Evolutionary conservation across 2,329 filamentous ascomycete species (phyloP).

Genomic region (Magnaporthiopsis rhizophila): DNA sequence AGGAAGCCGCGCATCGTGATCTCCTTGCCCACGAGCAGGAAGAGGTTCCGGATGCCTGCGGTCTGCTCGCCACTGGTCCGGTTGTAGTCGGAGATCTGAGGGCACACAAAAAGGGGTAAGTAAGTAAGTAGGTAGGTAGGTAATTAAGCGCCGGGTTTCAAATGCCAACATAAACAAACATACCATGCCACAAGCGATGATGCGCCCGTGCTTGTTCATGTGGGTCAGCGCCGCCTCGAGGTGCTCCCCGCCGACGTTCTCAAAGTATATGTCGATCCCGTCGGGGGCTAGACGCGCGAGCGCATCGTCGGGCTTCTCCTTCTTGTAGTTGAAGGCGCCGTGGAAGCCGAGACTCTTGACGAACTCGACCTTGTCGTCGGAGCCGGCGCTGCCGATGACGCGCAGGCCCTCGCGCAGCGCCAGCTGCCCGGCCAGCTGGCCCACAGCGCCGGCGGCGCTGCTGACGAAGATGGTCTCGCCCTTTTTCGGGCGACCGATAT

Average conservation of each 20-base stretch:
- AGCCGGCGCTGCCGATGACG: constrained; percentile 74
- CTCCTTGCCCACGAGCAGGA: constrained; percentile 58
- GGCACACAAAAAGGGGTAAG: constrained; percentile 15
- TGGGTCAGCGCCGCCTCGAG: constrained; percentile 35
- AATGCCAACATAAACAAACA: constrained; percentile 14
- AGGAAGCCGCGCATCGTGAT: constrained; percentile 71
- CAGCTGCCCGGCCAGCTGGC: constrained; percentile 74
- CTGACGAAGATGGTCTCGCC: constrained; percentile 77
- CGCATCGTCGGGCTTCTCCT: constrained; percentile 60
- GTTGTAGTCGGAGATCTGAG: constrained; percentile 70
- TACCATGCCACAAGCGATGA: constrained; percentile 57
- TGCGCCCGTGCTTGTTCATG: constrained; percentile 56
- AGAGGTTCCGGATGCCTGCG: constrained; percentile 61
- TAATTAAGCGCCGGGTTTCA: too few species aligned
- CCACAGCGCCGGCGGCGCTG: constrained; percentile 73
- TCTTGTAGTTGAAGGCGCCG: constrained; percentile 81
- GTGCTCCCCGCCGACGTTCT: constrained; percentile 46
- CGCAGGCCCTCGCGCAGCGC: constrained; percentile 73
- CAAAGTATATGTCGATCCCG: constrained; percentile 63
- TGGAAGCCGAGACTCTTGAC: constrained; percentile 43
- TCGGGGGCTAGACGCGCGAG: constrained; percentile 64
- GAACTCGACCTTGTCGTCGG: constrained; percentile 71
- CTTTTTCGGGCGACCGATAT: constrained; percentile 64
- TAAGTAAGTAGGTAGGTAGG: too few species aligned
- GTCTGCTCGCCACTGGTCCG: constrained; percentile 32